Evolutionary conservation across 2,329 filamentous ascomycete species (phyloP), one percentile per base, ranked within the genome.

Genomic region (Zymoseptoria pseudotritici): DNA sequence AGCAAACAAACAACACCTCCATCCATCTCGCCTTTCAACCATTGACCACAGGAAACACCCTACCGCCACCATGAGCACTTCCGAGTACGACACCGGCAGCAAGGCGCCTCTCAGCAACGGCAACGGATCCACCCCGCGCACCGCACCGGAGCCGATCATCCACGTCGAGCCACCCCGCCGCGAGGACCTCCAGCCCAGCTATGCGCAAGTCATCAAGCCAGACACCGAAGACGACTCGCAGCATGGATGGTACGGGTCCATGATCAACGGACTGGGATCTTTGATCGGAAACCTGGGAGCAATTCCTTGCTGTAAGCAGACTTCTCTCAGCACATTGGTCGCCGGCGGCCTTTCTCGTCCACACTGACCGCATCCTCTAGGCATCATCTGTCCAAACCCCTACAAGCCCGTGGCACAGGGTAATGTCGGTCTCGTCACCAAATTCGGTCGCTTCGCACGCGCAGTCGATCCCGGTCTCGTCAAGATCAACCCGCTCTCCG

Each of bases 381-480:
- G 36, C 36, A 78, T 96, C 73, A 80, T 87, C 77, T 97, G 89
- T 79, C 94, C 94, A 55, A 99, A 99, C 78, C 94, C 65, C 52
- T 67, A 65, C 59, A 64, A 63, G 57, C 63, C 65, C 10, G 93
- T 99, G 61, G 80, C 83, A 58, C 94, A 97, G 79, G 94, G 94
- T 69, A 92, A 96, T 68, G 94, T 99, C 54, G 94, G 94, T 62
- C 83, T 99, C 52, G 88, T 99, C 73, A 96, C 92, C 72, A 95
- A 93, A 77, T 99, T 99, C 67, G 94, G 94, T 68, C 83, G 87
- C 65, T 97, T 99, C 79, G 90, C 96, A 76, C 89, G 92, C 76
- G 91, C 94, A 10, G 93, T 97, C 66, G 94, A 99, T 75, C 94
- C 94, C 2, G 94, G 94, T 74, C 86, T 99, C 31, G 91, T 97